Percentiles rank a stretch among this genome's conserved stretches.
phyloP scores from a whole-genome alignment of 768 basidiomycete species.

The Antrodiella citrinella region DNA sequence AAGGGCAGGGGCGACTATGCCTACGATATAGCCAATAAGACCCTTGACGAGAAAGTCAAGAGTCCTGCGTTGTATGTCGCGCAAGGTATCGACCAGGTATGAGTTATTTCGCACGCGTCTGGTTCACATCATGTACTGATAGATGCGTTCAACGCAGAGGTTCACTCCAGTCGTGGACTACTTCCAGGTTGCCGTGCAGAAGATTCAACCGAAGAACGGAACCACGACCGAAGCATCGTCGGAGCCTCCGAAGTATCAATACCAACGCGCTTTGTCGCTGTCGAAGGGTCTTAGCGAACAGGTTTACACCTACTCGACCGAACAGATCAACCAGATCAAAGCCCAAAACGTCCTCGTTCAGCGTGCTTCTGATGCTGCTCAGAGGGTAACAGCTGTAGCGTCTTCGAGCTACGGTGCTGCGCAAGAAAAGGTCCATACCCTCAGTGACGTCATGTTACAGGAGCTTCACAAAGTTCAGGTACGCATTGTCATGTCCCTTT shows the following conservation, averaged over 20 bases:
- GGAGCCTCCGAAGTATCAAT: slow-evolving; percentile 61
- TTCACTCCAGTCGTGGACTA: slow-evolving; percentile 73
- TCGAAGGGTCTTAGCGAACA: slow-evolving; percentile 58
- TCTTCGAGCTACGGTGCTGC: slow-evolving; percentile 47
- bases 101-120: slow-evolving; percentile 13
- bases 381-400: slow-evolving; percentile 51
- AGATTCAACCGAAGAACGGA: slow-evolving; percentile 30
- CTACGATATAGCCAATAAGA: slow-evolving; percentile 49
- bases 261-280: slow-evolving; percentile 64
- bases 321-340: slow-evolving; percentile 65
- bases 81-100: slow-evolving; percentile 66
- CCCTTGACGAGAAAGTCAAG: slow-evolving; percentile 57
- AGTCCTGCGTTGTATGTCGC: slow-evolving; percentile 55
- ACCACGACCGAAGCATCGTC: slow-evolving; percentile 37
- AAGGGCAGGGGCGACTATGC: slow-evolving; percentile 50
- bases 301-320: slow-evolving; percentile 55
- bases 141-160: slow-evolving; percentile 32
- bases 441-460: slow-evolving; percentile 57
- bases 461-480: slow-evolving; percentile 59
- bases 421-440: slow-evolving; percentile 46
- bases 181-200: slow-evolving; percentile 47
- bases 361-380: slow-evolving; percentile 61
- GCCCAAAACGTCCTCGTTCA: slow-evolving; percentile 62
- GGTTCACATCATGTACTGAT: slow-evolving; percentile 7
- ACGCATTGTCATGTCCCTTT: background rate